These are phyloP conservation scores for Rugonectria rugulosa DNA, from an alignment of 2,329 filamentous ascomycete species.

Conservation along the genomic window DNA sequence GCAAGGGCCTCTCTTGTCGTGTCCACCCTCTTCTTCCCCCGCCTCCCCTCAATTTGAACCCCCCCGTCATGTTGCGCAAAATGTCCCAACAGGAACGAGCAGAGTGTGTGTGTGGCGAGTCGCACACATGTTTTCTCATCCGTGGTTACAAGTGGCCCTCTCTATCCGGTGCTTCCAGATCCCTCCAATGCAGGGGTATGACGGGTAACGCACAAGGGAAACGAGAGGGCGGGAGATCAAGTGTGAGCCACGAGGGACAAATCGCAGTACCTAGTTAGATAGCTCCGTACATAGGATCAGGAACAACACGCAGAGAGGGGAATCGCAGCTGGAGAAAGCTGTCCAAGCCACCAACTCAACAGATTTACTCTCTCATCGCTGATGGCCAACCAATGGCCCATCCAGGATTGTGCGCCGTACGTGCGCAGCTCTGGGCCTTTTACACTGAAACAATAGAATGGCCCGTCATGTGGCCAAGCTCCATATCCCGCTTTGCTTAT, in stretches of 20 bases:
- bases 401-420: constrained; percentile 21
- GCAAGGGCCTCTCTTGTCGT: no score
- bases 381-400: constrained; percentile 12
- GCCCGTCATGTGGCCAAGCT: constrained; percentile 33
- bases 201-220: constrained; percentile 8
- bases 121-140: no score
- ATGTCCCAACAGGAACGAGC: no score
- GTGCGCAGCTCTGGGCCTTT: constrained; percentile 27
- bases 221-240: constrained; percentile 10
- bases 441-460: constrained; percentile 40
- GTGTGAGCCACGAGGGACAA: constrained; percentile 1
- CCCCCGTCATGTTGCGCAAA: no score
- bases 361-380: constrained; percentile 23
- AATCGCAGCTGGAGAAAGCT: constrained; percentile 13
- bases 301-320: no score
- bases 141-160: constrained; percentile 22
- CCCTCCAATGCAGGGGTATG: constrained; percentile 28
- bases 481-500: constrained; percentile 30
- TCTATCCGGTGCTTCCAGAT: constrained; percentile 26
- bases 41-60: no score
- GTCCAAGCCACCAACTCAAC: constrained; percentile 11
- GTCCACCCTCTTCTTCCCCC: no score
- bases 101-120: no score
- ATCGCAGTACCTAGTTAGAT: no score
- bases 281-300: no score